phyloP scores from a whole-genome alignment of 208 protist genomes.

The Trichomonas vaginalis region DNA sequence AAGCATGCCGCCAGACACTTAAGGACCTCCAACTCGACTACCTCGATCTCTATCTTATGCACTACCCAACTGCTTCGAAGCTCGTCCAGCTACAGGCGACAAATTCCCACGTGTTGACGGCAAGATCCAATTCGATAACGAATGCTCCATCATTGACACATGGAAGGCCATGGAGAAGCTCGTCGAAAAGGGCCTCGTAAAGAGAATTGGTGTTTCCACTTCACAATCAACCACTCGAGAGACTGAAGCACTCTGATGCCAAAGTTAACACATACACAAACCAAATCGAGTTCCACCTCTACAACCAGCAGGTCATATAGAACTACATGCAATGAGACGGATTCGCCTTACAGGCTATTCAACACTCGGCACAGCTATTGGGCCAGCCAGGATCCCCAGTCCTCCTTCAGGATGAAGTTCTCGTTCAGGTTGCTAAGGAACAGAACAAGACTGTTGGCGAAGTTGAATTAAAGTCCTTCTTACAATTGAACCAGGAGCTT shows the following conservation, averaged over 20 bases:
- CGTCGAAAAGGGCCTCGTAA: slow-evolving; percentile 33
- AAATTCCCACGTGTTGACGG: slow-evolving; percentile 17
- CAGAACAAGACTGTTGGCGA: not conserved
- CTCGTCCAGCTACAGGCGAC: not conserved
- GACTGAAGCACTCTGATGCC: not conserved
- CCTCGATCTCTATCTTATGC: slow-evolving; percentile 77
- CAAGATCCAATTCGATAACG: not conserved
- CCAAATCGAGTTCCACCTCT: not conserved
- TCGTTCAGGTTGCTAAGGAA: not conserved
- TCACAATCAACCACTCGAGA: not conserved
- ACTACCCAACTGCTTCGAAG: slow-evolving; percentile 61
- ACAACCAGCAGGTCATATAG: not conserved
- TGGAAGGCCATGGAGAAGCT: slow-evolving; percentile 51
- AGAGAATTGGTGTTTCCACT: slow-evolving; percentile 46
- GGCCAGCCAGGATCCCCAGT: not conserved
- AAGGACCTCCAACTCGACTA: slow-evolving; percentile 43
- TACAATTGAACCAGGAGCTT: not conserved
- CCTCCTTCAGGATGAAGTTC: not conserved
- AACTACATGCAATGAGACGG: not conserved
- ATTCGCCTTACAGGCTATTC: not conserved
- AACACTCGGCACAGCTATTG: not conserved
- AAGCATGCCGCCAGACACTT: not conserved
- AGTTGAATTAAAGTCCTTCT: not conserved
- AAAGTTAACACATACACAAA: not conserved
- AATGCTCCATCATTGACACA: slow-evolving; percentile 36